Conservation (phyloP, 768 basidiomycete genomes). For the Clavulina sp. region DNA sequence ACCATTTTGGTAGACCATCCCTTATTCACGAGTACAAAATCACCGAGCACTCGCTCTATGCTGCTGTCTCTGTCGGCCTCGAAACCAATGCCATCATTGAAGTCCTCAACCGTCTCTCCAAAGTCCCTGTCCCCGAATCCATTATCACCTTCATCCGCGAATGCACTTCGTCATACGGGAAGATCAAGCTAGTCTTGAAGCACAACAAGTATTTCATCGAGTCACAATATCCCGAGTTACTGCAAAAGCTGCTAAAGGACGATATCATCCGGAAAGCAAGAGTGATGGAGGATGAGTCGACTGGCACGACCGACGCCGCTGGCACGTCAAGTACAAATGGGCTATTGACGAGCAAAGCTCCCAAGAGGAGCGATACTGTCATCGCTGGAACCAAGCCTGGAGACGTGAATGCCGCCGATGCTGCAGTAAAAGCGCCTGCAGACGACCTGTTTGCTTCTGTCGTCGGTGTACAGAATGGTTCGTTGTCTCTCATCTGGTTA, state of each 20-base stretch:
- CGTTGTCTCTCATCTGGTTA: slow-evolving; percentile 13
- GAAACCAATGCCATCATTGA: slow-evolving; percentile 98
- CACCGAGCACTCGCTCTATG: slow-evolving; percentile 93
- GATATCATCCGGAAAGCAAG: slow-evolving; percentile 68
- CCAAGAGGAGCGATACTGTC: slow-evolving; percentile 60
- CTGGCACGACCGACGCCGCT: slow-evolving; percentile 19
- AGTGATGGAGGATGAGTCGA: slow-evolving; percentile 29
- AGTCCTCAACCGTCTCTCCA: slow-evolving; percentile 71
- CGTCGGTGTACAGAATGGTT: slow-evolving; percentile 84
- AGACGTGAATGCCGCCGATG: slow-evolving; percentile 33
- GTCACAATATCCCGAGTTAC: slow-evolving; percentile 83
- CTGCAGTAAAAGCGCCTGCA: slow-evolving; percentile 38
- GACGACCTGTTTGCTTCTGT: slow-evolving; percentile 80
- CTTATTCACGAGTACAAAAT: slow-evolving; percentile 99
- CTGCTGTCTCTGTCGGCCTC: slow-evolving; percentile 93
- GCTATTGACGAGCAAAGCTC: slow-evolving; percentile 70
- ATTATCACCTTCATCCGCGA: slow-evolving; percentile 79
- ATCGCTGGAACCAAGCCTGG: slow-evolving; percentile 72
- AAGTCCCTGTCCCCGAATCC: slow-evolving; percentile 83
- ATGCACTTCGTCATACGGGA: slow-evolving; percentile 90
- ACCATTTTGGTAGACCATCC: slow-evolving; percentile 47
- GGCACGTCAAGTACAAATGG: slow-evolving; percentile 29
- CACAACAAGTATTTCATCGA: slow-evolving; percentile 97
- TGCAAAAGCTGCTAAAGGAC: slow-evolving; percentile 79
- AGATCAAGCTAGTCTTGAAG: slow-evolving; percentile 94